Evolutionary conservation across 106 monocot species (phyloP), one percentile per base, ranked within the genome.

Genomic region (Phalaenopsis aphrodite): DNA sequence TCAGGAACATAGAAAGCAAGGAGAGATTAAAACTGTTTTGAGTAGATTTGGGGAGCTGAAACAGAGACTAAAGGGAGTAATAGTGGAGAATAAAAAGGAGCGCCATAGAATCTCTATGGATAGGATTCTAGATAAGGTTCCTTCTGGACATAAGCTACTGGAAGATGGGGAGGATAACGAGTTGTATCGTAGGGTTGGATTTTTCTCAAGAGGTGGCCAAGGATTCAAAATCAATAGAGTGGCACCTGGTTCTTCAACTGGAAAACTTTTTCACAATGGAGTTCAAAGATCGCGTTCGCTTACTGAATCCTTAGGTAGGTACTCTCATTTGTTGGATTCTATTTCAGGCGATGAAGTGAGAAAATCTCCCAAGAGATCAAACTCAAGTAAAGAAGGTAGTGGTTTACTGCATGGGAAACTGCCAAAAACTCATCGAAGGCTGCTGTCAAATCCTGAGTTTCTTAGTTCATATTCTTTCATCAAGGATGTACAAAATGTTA

Each of bases 71-170:
- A 87, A 87, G 83, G 76, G 79, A 74, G 78, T 77, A 41, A 78
- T 86, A 39, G 81, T 84, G 78, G 88, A 88, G 16, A 82, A 82
- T 67, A 83, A 55, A 61, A 83, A 82, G 75, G 85, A 87, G 79
- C 79, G 55, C 19, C 79, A 84, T 65, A 77, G 87, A 36, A 90
- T 92, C 41, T 89, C 89, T 15, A 86, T 81, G 87, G 95, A 95
- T 84, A 77, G 92, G 14, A 76, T 92, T 78, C 80, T 95, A 55
- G 87, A 95, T 74, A 95, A 91, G 76, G 75, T 95, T 64, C 95
- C 95, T n/a, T 84, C 83, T 64, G 92, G 92, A 7, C 81, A 82
- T 2, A 88, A 83, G 41, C 5, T 84, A 56, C 71, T 71, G 39
- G 79, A 77, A 56, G 56, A 80, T 37, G 36, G 38, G 68, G 64